Conservation (phyloP, 441 rosid species). For the Corymbia calophylla region DNA sequence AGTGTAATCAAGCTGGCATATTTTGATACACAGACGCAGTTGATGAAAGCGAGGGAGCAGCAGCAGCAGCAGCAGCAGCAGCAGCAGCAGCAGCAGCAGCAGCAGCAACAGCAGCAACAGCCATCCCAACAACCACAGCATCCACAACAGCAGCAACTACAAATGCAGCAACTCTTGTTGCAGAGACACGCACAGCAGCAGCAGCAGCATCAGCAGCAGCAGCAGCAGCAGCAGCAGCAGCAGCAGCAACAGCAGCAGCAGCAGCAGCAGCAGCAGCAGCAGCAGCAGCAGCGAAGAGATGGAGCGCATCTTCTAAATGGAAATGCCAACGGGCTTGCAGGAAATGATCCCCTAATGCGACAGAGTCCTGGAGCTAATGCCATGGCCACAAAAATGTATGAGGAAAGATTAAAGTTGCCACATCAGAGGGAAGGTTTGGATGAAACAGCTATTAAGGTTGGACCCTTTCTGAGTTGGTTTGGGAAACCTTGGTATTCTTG, state of each 20-base stretch:
- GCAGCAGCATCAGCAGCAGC: constrained; percentile 50
- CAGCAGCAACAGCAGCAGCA: neutral
- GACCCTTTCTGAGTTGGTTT: neutral
- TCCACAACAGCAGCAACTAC: constrained; percentile 56
- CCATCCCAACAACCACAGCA: constrained; percentile 52
- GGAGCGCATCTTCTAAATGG: constrained; percentile 66
- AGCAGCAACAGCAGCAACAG: constrained; percentile 21
- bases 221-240: constrained; percentile 14
- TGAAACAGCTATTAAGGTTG: constrained; percentile 74
- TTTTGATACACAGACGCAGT: constrained; percentile 43
- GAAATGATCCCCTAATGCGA: constrained; percentile 61
- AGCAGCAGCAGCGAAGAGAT: constrained; percentile 62
- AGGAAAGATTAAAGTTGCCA: constrained; percentile 73
- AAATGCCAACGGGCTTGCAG: constrained; percentile 54
- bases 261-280: constrained; percentile 7
- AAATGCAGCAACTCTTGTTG: constrained; percentile 48
- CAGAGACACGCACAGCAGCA: constrained; percentile 44
- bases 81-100: constrained; percentile 27
- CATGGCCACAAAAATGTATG: constrained; percentile 71
- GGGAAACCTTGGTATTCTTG: neutral
- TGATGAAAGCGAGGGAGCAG: constrained; percentile 65
- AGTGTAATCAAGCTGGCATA: neutral
- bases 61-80: constrained; percentile 18
- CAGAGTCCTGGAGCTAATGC: constrained; percentile 75
- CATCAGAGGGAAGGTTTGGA: constrained; percentile 70